A percentile compares a stretch with the other conserved stretches of the same genome.
These are phyloP conservation scores for Symmetrospora coprosmae DNA, from an alignment of 768 basidiomycete species.

Conservation along the genomic window DNA sequence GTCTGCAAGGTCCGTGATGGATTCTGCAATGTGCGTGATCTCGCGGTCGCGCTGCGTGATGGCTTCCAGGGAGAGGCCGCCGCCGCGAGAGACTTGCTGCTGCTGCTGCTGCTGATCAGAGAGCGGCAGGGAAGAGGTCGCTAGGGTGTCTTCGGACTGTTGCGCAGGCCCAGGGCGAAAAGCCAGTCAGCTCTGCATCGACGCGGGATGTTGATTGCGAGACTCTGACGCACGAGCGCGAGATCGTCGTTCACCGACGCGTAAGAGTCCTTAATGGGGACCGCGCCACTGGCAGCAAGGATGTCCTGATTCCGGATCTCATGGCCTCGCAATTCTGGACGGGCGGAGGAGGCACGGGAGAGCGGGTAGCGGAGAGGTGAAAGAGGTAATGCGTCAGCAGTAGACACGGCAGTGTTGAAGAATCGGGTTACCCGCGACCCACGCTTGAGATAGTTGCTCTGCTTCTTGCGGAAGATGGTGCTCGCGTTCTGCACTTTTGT, in stretches of 20 bases:
- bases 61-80: constrained; percentile 38
- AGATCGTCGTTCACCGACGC: constrained; percentile 82
- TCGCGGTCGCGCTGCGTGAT: constrained; percentile 51
- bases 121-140: constrained; percentile 3
- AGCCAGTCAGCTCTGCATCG: background rate
- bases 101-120: constrained; percentile 35
- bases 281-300: constrained; percentile 67
- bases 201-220: background rate
- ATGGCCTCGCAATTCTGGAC: constrained; percentile 81
- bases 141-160: constrained; percentile 13
- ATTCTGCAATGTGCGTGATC: constrained; percentile 75
- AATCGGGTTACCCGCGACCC: constrained; percentile 37
- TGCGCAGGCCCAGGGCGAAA: background rate
- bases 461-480: constrained; percentile 86
- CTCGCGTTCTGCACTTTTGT: constrained; percentile 88
- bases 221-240: constrained; percentile 49
- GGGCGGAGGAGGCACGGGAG: too few species aligned
- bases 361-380: too few species aligned
- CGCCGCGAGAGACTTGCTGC: constrained; percentile 31
- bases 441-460: constrained; percentile 97
- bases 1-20: constrained; percentile 78
- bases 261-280: constrained; percentile 67
- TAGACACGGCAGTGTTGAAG: background rate
- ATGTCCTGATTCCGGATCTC: constrained; percentile 94
- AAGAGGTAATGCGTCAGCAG: too few species aligned